phyloP scores from a whole-genome alignment of 2,329 filamentous ascomycete genomes.

The Cercospora sp. region DNA sequence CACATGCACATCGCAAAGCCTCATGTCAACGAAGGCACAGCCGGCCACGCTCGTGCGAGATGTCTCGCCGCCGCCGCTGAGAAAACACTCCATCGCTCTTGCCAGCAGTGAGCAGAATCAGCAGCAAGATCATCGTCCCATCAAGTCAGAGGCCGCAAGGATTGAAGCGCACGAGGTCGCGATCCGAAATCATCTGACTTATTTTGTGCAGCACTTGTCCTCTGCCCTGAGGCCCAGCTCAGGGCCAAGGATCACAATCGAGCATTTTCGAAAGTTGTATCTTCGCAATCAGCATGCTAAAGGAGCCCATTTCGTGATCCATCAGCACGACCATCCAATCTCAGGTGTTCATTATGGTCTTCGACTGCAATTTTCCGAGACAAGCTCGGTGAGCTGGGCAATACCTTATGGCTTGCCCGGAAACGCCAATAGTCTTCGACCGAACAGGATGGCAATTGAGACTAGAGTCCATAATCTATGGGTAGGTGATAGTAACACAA shows the following conservation, averaged over 20 bases:
- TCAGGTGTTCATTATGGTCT: conserved; percentile 63
- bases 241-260: conserved; percentile 44
- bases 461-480: conserved; percentile 49
- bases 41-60: conserved; percentile 29
- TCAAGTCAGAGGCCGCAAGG: conserved; percentile 41
- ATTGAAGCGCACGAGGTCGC: conserved; percentile 55
- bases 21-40: conserved; percentile 14
- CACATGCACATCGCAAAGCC: neutral
- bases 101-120: neutral
- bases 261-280: conserved; percentile 51
- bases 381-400: conserved; percentile 63
- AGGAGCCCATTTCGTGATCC: conserved; percentile 63
- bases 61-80: conserved; percentile 37
- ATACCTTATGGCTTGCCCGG: conserved; percentile 49
- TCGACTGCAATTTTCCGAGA: conserved; percentile 67
- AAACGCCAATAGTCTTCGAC: conserved; percentile 44
- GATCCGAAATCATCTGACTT: conserved; percentile 52
- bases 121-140: neutral
- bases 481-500: conserved; percentile 31
- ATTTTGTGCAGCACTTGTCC: conserved; percentile 49
- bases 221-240: conserved; percentile 32
- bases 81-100: conserved; percentile 23
- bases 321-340: conserved; percentile 72
- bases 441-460: conserved; percentile 48
- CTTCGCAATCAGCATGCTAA: conserved; percentile 47